Percentiles rank a stretch among this genome's conserved stretches.
Conservation (phyloP, 495 filamentous ascomycete genomes). For the Tuber brumale region DNA sequence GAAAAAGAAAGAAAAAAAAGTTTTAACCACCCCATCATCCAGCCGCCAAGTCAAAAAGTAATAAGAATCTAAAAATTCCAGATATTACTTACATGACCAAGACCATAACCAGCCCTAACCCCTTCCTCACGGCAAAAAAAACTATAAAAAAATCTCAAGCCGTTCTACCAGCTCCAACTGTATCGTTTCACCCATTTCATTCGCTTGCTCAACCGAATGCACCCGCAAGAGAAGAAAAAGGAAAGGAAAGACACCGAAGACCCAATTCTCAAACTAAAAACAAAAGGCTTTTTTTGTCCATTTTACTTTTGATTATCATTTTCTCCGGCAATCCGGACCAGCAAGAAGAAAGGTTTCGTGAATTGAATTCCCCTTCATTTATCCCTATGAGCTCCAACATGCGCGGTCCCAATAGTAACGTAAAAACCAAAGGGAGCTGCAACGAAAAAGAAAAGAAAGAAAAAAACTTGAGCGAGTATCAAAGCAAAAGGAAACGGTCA, state of each 20-base stretch:
- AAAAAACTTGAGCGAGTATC: conserved; percentile 25
- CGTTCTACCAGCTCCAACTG: not conserved
- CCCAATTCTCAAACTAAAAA: conserved; percentile 19
- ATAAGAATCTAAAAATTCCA: conserved; percentile 6
- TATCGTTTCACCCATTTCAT: conserved; percentile 19
- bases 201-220: conserved; percentile 26
- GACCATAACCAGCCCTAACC: not conserved
- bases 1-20: not conserved
- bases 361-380: conserved; percentile 36
- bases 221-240: conserved; percentile 24
- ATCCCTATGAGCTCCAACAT: conserved; percentile 23
- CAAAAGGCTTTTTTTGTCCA: conserved; percentile 22
- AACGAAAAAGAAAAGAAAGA: conserved; percentile 15
- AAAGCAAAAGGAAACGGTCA: not conserved
- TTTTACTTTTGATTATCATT: conserved; percentile 31
- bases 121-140: not conserved
- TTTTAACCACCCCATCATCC: not conserved
- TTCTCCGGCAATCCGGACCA: conserved; percentile 22
- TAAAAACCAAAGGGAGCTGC: conserved; percentile 9
- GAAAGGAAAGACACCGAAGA: conserved; percentile 13
- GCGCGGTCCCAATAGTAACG: conserved; percentile 35
- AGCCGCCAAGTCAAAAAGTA: not conserved
- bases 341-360: conserved; percentile 29
- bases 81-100: conserved; percentile 5
- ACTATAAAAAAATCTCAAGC: not conserved